Base-by-base conservation (phyloP, 352 stramenopile species). In the Globisporangium spinosum region DNA sequence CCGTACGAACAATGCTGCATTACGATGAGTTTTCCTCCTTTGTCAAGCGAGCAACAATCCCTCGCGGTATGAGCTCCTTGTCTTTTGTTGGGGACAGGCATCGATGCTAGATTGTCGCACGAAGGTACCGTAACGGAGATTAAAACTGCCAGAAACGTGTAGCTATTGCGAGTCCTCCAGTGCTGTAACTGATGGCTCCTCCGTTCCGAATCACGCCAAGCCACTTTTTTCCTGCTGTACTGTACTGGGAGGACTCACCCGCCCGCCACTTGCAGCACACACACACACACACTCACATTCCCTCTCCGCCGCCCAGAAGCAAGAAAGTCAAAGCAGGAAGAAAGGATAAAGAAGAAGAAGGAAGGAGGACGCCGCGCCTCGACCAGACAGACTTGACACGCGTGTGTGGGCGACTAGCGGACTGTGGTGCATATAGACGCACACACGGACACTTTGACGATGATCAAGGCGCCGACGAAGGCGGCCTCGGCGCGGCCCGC, bases 381-480 rank as follows among this genome's bases (percentile, higher is more conserved):
- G 40, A 47, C 3, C 40, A 5, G 9, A 27, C 8, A 54, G 47
- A 54, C 47, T 32, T 32, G 29, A n/a, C 40, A 3, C 12, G 45
- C 20, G 47, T 15, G 20, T 25, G 47, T 27, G 45, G 45, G 9
- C 3, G 13, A 47, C 38, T 6, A 4, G 15, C 38, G 38, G 38
- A 54, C 45, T 10, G 45, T 13, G 45, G 17, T n/a, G 8, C 35
- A 38, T n/a, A 8, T n/a, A 8, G 5, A 22, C 25, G 20, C 12
- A 29, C 23, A 57, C 20, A 56, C 49, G 58, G 5, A 69, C 32
- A 57, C 22, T 34, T 20, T 20, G 29, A 34, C 25, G 64, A 71
- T 71, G 67, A 67, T 71, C 51, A 71, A 71, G 25, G 51, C 67
- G 45, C 25, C 45, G 17, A 45, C 45, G 34, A 60, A 25, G 40